phyloP scores from a whole-genome alignment of 495 filamentous ascomycete genomes.

The Penicillium salamii region DNA sequence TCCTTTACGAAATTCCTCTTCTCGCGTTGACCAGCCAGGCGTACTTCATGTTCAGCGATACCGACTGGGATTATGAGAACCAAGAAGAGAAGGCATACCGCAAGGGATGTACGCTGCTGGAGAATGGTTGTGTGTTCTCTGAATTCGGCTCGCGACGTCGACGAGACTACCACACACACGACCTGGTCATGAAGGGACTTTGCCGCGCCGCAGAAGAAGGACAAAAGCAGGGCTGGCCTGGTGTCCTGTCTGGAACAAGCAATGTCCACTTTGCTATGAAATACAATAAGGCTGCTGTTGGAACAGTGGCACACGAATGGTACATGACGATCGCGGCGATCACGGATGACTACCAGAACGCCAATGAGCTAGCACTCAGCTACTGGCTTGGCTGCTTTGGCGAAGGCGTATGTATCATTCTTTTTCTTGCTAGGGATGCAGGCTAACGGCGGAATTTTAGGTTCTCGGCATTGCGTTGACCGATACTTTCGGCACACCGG shows the following conservation, averaged over 20 bases:
- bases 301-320: slow-evolving; percentile 98
- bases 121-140: slow-evolving; percentile 82
- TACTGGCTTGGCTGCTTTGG: slow-evolving; percentile 94
- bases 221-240: slow-evolving; percentile 56
- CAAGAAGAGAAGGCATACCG: slow-evolving; percentile 79
- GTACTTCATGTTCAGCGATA: slow-evolving; percentile 93
- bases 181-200: slow-evolving; percentile 82
- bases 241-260: slow-evolving; percentile 81
- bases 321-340: slow-evolving; percentile 98
- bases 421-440: too few relatives aligned
- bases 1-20: slow-evolving; percentile 95
- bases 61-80: slow-evolving; percentile 78
- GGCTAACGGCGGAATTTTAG: slow-evolving; percentile 17
- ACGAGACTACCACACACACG: slow-evolving; percentile 92
- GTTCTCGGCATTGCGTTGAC: slow-evolving; percentile 89
- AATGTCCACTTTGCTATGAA: slow-evolving; percentile 98
- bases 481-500: slow-evolving; percentile 95
- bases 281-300: slow-evolving; percentile 75
- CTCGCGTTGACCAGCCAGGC: slow-evolving; percentile 90
- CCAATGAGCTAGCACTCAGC: slow-evolving; percentile 76
- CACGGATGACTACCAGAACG: slow-evolving; percentile 75
- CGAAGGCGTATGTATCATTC: slow-evolving; percentile 57
- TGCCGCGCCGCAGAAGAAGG: slow-evolving; percentile 68
- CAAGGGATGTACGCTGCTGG: slow-evolving; percentile 74
- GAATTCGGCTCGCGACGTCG: slow-evolving; percentile 90